Base-by-base conservation (phyloP, 2,329 filamentous ascomycete genomes). In the Penicillium rolfsii region DNA sequence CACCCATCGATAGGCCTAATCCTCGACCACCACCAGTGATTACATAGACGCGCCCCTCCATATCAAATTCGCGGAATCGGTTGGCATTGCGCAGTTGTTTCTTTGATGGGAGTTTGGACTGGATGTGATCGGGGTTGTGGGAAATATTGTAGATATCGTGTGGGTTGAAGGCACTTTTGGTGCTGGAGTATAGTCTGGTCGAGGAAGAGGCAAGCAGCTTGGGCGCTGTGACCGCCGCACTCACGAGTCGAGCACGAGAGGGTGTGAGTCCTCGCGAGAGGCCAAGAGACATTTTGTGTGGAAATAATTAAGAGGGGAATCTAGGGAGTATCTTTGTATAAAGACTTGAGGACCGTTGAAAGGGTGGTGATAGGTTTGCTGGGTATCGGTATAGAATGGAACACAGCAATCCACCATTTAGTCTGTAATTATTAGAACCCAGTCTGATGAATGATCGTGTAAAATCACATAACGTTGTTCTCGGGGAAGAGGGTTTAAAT, bases 1-100 rank as follows among this genome's bases (percentile, higher is more conserved):
- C 78, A 6, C 79, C 80, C 70, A 82, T 77, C 7, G 74, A 73
- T 24, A 81, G 66, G 24, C 79, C 79, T 6, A 81, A 66, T n/a
- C 79, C 79, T 49, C 78, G 71, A 3, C 72, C 79, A 35, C 78
- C 79, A 14, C 79, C 79, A 0, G 79, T 81, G 52, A 81, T 73
- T 33, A 76, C 73, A 59, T 75, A 78, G 49, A 80, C 76, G 41
- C 75, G 76, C 43, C 71, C 74, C 48, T 76, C 70, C 9, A 81
- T 70, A 56, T 79, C 76, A 61, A 81, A 81, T 56, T 81, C 79
- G 35, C 70, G 67, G 59, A 80, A 77, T 33, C 75, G 75, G n/a
- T 71, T 70, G 2, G 68, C 64, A 59, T 71, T 71, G 54, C 55
- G 57, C 36, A 66, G 57, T 16, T 63, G 60, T 19, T 66, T 63